These are phyloP conservation scores for Talaromyces trachyspermus DNA, from an alignment of 495 filamentous ascomycete genomes.

Conservation along the genomic window DNA sequence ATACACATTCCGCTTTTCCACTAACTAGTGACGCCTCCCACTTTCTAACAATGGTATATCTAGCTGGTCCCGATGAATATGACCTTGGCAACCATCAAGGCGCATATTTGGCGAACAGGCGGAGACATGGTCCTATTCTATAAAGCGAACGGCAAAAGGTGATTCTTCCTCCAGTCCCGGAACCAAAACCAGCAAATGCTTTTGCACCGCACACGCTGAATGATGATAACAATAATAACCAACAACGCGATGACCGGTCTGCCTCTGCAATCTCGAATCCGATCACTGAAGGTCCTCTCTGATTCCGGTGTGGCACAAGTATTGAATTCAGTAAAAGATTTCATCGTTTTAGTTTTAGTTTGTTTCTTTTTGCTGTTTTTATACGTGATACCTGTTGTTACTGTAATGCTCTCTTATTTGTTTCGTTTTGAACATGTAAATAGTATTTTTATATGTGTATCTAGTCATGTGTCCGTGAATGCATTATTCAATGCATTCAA, in stretches of 20 bases:
- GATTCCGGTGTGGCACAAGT: no score
- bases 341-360: no score
- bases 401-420: no score
- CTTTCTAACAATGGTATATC: background rate
- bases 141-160: constrained; percentile 77
- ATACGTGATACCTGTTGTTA: no score
- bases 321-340: no score
- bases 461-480: no score
- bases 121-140: constrained; percentile 87
- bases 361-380: no score
- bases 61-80: constrained; percentile 63
- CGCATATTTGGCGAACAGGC: constrained; percentile 86
- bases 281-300: background rate
- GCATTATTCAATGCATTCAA: no score
- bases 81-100: constrained; percentile 83
- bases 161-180: constrained; percentile 13
- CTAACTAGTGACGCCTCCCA: constrained; percentile 3
- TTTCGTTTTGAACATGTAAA: no score
- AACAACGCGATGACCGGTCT: constrained; percentile 2
- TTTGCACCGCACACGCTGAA: background rate
- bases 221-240: constrained; percentile 17
- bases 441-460: no score
- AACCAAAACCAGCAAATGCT: background rate
- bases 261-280: background rate
- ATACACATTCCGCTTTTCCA: no score